phyloP scores from a whole-genome alignment of 371 early-diverging fungal genomes.

The Mortierella sp. region DNA sequence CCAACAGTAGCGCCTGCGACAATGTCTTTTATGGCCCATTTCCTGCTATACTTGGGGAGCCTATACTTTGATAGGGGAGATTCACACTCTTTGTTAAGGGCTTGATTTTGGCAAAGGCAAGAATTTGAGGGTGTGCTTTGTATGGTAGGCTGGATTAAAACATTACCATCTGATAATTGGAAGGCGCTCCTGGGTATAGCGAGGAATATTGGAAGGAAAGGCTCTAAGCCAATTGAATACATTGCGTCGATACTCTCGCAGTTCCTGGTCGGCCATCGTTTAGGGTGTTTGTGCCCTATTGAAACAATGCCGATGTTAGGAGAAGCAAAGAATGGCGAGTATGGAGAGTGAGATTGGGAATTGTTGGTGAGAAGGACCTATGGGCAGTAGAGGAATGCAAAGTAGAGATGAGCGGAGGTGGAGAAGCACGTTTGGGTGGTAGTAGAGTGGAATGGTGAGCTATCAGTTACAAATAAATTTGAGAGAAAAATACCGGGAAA shows the following conservation, averaged over 20 bases:
- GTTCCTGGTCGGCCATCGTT: slow-evolving; percentile 33
- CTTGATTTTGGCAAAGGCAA: not conserved
- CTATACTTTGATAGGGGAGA: slow-evolving; percentile 7
- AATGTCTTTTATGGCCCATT: slow-evolving; percentile 84
- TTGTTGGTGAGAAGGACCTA: not conserved
- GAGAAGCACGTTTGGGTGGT: too few species aligned
- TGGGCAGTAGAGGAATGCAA: not conserved
- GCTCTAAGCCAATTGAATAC: slow-evolving; percentile 4
- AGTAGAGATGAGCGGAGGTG: too few species aligned
- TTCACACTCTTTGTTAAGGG: not conserved
- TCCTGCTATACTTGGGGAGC: slow-evolving; percentile 48
- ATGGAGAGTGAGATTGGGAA: not conserved
- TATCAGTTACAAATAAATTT: not conserved
- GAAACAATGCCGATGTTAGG: not conserved
- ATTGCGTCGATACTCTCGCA: slow-evolving; percentile 13
- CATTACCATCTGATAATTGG: slow-evolving; percentile 33
- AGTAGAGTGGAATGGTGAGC: not conserved
- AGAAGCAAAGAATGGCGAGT: not conserved
- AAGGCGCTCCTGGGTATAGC: slow-evolving; percentile 24
- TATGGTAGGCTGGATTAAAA: not conserved
- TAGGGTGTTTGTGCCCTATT: not conserved
- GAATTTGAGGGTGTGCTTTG: not conserved
- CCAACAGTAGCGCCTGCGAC: slow-evolving; percentile 90
- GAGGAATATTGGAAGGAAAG: slow-evolving; percentile 23
- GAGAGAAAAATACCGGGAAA: not conserved